Conservation (phyloP, 108 stramenopile genomes). For the Cyclostephanos invisitatus region DNA sequence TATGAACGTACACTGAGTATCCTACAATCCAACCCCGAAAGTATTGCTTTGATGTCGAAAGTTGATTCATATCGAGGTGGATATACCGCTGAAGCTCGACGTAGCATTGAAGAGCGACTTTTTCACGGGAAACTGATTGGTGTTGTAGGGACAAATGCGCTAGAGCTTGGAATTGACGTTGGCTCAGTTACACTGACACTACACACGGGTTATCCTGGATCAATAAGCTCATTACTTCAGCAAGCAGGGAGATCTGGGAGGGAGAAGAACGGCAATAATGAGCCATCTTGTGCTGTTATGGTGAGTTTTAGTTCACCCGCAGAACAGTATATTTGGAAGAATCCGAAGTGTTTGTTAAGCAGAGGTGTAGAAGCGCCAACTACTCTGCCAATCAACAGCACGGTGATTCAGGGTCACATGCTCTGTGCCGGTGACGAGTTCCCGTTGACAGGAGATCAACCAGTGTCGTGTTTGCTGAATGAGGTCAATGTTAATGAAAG, state of each 20-base stretch:
- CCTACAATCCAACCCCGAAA: conserved; percentile 49
- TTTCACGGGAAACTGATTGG: conserved; percentile 85
- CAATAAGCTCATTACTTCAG: conserved; percentile 76
- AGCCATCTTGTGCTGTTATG: conserved; percentile 80
- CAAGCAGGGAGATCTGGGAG: conserved; percentile 96
- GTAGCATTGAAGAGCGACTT: conserved; percentile 89
- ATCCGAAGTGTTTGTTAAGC: conserved; percentile 73
- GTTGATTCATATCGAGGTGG: conserved; percentile 95
- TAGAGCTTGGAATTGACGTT: conserved; percentile 97
- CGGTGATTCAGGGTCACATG: conserved; percentile 85
- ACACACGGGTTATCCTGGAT: conserved; percentile 90
- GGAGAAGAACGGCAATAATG: conserved; percentile 43
- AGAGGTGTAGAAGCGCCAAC: conserved; percentile 72
- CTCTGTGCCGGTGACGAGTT: conserved; percentile 91
- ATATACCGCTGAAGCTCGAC: conserved; percentile 82
- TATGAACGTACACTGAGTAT: conserved; percentile 63
- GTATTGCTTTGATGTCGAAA: conserved; percentile 50
- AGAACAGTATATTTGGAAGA: conserved; percentile 84
- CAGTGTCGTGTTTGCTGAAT: conserved; percentile 39
- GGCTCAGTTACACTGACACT: conserved; percentile 93
- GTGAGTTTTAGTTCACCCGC: conserved; percentile 86
- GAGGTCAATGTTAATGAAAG: conserved; percentile 8
- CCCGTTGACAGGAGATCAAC: conserved; percentile 65
- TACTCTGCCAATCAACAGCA: conserved; percentile 76
- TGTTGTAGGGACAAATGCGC: conserved; percentile 89